Evolutionary conservation across 129 eudicot genomes (phyloP), one percentile per base, ranked within the genome.

Genomic region (Scalesia atractyloides): DNA sequence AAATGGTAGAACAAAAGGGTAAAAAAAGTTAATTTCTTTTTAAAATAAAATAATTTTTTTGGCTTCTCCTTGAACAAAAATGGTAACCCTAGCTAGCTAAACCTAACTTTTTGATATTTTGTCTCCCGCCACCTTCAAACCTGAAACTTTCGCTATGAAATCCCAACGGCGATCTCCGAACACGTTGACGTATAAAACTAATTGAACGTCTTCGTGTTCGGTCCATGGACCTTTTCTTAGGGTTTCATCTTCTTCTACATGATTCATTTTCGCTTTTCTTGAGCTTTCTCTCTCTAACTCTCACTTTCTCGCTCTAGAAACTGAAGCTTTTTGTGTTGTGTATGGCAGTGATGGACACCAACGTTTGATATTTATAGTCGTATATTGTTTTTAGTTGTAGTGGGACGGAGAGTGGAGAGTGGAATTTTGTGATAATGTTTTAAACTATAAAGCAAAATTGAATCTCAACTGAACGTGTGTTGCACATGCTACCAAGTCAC

Each of bases 121-220:
- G 79, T 80, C 96, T 90, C 96, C 96, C 96, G 88, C 96, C 96
- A 90, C 96, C 96, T 87, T 86, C 96, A 90, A 90, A 90, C 96
- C 96, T 90, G 96, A 90, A 76, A 90, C 96, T 79, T 87, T 84
- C 13, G 96, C 93, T 81, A 90, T 83, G 91, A 90, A 90, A 86
- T 90, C 96, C 96, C 96, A 90, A 15, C 96, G 84, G 12, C 96
- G 93, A 76, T 90, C 93, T 6, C 96, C 96, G 46, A 90, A 87
- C 73, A 83, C 74, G 84, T 88, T 88, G 76, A 87, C 96, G 72
- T 87, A 84, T 54, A 88, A 84, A 24, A 81, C 82, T 68, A 90
- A 80, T 59, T 87, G 96, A 60, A 84, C 83, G 51, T 90, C 96
- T 83, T 90, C 96, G 53, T 90, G 85, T 81, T 90, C 96, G 39